phyloP scores from a whole-genome alignment of 192 early-diverging fungal species.

The Coemansia sp. region DNA sequence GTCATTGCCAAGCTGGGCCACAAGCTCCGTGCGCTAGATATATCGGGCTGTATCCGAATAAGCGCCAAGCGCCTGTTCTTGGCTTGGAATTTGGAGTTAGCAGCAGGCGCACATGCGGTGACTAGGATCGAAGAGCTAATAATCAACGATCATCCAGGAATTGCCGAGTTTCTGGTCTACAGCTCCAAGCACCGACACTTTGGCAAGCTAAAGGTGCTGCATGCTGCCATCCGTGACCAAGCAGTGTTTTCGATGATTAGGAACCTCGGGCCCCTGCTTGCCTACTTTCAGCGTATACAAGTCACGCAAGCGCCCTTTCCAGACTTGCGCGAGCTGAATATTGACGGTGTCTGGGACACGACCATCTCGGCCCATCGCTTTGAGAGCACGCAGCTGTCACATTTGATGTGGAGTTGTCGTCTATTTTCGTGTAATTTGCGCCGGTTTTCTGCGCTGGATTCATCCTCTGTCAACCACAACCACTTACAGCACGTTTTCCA shows the following conservation, averaged over 20 bases:
- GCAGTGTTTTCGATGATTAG: constrained; percentile 8
- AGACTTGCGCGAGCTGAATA: constrained; percentile 24
- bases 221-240: constrained; percentile 33
- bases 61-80: constrained; percentile 25
- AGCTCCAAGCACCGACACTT: constrained; percentile 33
- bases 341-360: constrained; percentile 37
- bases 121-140: constrained; percentile 29
- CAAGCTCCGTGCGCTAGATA: constrained; percentile 36
- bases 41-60: constrained; percentile 39
- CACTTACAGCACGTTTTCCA: constrained; percentile 7
- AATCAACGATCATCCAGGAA: constrained; percentile 42
- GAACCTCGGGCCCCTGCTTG: constrained; percentile 21
- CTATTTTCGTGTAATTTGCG: constrained; percentile 14
- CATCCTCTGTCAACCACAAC: neutral
- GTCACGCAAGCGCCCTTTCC: constrained; percentile 23
- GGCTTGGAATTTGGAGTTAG: constrained; percentile 25
- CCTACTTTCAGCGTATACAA: constrained; percentile 19
- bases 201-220: constrained; percentile 22
- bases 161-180: constrained; percentile 39
- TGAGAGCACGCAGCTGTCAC: neutral
- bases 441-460: constrained; percentile 29
- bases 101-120: constrained; percentile 15
- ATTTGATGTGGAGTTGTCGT: constrained; percentile 6
- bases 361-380: constrained; percentile 11
- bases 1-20: constrained; percentile 18